Conservation (phyloP, 768 basidiomycete species). For the Hortiboletus campestris region DNA sequence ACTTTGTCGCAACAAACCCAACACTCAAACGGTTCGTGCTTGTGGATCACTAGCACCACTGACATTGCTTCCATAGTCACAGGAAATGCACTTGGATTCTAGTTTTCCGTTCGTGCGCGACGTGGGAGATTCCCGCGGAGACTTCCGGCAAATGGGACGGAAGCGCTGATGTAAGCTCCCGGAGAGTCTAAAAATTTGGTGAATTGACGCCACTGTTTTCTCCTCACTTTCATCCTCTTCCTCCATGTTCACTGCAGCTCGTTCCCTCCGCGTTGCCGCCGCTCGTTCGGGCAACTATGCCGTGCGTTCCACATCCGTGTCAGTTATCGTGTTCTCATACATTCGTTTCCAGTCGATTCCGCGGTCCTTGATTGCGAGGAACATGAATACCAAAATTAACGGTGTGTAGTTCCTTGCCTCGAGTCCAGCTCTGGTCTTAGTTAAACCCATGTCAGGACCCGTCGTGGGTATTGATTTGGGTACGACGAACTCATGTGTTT, state of each 20-base stretch:
- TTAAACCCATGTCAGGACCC: slow-evolving; percentile 49
- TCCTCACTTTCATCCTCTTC: slow-evolving; percentile 39
- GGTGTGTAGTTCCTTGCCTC: slow-evolving; percentile 44
- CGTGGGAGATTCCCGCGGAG: slow-evolving; percentile 15
- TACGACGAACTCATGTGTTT: slow-evolving; percentile 88
- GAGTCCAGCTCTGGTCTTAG: background rate
- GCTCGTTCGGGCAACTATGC: slow-evolving; percentile 64
- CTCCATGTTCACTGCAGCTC: slow-evolving; percentile 73
- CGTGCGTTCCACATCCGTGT: slow-evolving; percentile 36
- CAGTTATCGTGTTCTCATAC: background rate
- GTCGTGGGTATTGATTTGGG: slow-evolving; percentile 98
- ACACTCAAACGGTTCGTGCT: background rate
- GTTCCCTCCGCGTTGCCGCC: slow-evolving; percentile 58
- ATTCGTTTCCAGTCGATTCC: slow-evolving; percentile 51
- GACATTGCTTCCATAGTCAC: background rate
- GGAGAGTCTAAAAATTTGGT: slow-evolving; percentile 45
- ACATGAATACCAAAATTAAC: slow-evolving; percentile 94
- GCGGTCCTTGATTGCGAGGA: slow-evolving; percentile 77
- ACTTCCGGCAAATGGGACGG: slow-evolving; percentile 9
- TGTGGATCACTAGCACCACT: background rate
- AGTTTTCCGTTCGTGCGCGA: background rate
- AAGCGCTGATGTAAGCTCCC: slow-evolving; percentile 29
- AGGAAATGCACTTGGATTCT: background rate
- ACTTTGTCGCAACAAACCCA: background rate
- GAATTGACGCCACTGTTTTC: slow-evolving; percentile 33